phyloP scores from a whole-genome alignment of 2,329 filamentous ascomycete genomes.

The Xylariaceae sp. region DNA sequence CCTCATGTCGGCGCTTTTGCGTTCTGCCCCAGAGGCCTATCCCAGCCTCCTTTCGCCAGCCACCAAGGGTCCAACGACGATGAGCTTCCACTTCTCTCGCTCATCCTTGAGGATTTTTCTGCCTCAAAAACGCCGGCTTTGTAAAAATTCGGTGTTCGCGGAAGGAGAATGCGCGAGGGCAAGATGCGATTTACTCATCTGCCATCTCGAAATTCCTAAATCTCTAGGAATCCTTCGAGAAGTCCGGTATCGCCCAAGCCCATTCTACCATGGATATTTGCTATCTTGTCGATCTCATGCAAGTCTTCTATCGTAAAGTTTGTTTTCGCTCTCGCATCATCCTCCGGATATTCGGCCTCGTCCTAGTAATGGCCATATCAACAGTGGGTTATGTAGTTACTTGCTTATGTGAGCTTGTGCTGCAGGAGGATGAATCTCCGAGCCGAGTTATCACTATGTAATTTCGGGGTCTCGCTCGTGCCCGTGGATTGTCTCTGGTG shows the following conservation, averaged over 20 bases:
- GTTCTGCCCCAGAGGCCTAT: slow-evolving; percentile 7
- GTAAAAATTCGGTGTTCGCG: background rate
- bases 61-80: background rate
- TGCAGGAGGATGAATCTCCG: background rate
- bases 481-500: no score
- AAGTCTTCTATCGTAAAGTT: background rate
- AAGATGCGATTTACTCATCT: background rate
- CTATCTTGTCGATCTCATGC: background rate
- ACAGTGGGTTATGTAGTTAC: background rate
- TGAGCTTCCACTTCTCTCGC: background rate
- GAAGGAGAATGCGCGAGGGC: background rate
- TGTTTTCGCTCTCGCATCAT: background rate
- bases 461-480: background rate
- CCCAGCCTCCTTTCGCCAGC: background rate
- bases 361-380: background rate
- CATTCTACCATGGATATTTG: background rate
- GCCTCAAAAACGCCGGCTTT: no score
- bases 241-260: slow-evolving; percentile 8
- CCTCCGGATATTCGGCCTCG: background rate
- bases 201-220: background rate
- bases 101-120: slow-evolving; percentile 19
- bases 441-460: background rate
- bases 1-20: background rate
- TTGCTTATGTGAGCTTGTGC: background rate
- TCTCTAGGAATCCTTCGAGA: slow-evolving; percentile 5